Percentiles rank a stretch among this genome's conserved stretches.
phyloP scores from a whole-genome alignment of 2,329 filamentous ascomycete species.

The Lecanicillium sp. region DNA sequence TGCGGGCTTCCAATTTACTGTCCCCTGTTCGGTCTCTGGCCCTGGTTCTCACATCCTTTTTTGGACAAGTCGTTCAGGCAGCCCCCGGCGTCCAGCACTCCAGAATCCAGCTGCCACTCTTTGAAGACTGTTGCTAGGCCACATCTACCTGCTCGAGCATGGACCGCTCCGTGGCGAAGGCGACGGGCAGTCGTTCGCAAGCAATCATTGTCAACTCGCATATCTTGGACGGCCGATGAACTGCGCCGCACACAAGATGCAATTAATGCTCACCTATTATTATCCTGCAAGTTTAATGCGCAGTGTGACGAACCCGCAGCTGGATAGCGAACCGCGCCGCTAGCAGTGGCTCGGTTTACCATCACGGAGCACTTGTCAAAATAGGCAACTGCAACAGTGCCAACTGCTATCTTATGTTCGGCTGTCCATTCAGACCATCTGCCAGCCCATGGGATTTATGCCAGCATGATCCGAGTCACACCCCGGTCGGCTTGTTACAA shows the following conservation, averaged over 20 bases:
- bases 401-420: too few relatives aligned
- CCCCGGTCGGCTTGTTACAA: too few relatives aligned
- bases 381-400: too few relatives aligned
- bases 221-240: slow-evolving; percentile 1
- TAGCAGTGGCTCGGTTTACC: too few relatives aligned
- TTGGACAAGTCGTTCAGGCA: too few relatives aligned
- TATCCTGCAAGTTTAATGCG: too few relatives aligned
- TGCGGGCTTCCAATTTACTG: not conserved
- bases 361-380: not conserved
- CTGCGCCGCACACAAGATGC: not conserved
- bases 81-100: too few relatives aligned
- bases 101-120: too few relatives aligned
- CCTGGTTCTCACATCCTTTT: not conserved
- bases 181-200: not conserved
- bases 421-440: too few relatives aligned
- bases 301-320: too few relatives aligned
- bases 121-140: too few relatives aligned
- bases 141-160: not conserved
- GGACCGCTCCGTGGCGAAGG: not conserved
- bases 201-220: not conserved
- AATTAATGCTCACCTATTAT: not conserved
- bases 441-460: not conserved
- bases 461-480: not conserved
- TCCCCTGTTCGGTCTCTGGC: not conserved
- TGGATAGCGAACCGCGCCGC: too few relatives aligned